Evolutionary conservation across 1,139 yeast genomes (phyloP).

Genomic region (Blastobotrys arbuscula): DNA sequence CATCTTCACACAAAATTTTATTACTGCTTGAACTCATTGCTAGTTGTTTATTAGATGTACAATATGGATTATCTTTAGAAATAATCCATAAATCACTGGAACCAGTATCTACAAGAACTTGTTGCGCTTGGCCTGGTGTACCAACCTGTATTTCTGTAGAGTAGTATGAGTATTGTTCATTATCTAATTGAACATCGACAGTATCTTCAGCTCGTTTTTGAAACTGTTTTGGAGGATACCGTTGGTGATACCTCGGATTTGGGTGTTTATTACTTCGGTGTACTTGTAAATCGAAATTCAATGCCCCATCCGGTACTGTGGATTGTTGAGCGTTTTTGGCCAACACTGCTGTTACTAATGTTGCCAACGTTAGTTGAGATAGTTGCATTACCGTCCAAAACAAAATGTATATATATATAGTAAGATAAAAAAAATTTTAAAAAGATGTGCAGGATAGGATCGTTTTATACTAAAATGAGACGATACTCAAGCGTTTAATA

Average conservation of each 20-base stretch:
- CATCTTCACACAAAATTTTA: conserved; percentile 17
- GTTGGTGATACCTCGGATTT: conserved; percentile 7
- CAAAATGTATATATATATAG: no score
- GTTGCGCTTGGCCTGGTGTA: conserved; percentile 35
- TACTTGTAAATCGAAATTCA: conserved; percentile 1
- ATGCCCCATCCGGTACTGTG: conserved; percentile 6
- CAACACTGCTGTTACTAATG: background rate
- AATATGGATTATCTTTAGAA: conserved; percentile 32
- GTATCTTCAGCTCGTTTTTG: conserved; percentile 7
- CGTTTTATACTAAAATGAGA: no score
- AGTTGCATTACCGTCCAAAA: no score
- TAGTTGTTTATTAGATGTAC: conserved; percentile 14
- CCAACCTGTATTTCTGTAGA: conserved; percentile 37
- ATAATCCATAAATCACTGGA: conserved; percentile 57
- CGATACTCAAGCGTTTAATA: no score
- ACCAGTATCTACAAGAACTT: conserved; percentile 41
- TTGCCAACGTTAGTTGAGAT: background rate
- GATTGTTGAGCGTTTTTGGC: conserved; percentile 4
- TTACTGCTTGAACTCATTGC: conserved; percentile 10
- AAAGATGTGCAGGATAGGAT: no score
- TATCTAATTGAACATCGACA: conserved; percentile 17
- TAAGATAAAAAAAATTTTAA: no score
- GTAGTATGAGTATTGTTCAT: conserved; percentile 30
- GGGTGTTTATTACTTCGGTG: conserved; percentile 9
- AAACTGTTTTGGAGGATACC: background rate